Percentiles rank a stretch among this genome's conserved stretches.
Conservation (phyloP, 148 eudicot species). For the Rhododendron ovatum region DNA sequence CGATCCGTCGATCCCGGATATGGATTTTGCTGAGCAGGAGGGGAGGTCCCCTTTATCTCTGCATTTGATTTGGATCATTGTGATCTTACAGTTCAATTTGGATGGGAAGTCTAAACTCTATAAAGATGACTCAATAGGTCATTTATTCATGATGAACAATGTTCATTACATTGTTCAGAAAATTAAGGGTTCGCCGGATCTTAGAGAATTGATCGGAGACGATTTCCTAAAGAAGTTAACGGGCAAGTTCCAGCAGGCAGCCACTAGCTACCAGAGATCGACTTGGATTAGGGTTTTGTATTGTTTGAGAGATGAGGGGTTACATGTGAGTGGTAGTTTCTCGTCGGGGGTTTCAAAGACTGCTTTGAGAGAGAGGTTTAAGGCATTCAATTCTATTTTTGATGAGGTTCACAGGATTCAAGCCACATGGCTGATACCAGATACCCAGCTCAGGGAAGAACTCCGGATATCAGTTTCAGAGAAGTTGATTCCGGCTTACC, state of each 20-base stretch:
- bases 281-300: slow-evolving; percentile 72
- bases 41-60: slow-evolving; percentile 53
- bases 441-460: slow-evolving; percentile 73
- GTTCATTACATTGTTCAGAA: slow-evolving; percentile 72
- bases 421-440: slow-evolving; percentile 64
- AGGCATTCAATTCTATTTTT: slow-evolving; percentile 69
- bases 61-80: slow-evolving; percentile 86
- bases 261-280: slow-evolving; percentile 56
- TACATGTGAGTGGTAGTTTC: slow-evolving; percentile 72
- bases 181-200: slow-evolving; percentile 61
- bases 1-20: slow-evolving; percentile 36
- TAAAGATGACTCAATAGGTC: slow-evolving; percentile 53
- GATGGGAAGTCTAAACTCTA: slow-evolving; percentile 65
- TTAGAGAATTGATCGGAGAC: slow-evolving; percentile 73
- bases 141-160: slow-evolving; percentile 86
- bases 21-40: slow-evolving; percentile 58
- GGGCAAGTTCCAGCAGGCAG: slow-evolving; percentile 51
- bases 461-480: slow-evolving; percentile 72
- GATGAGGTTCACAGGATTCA: slow-evolving; percentile 86
- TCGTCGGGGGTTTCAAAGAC: slow-evolving; percentile 59
- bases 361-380: slow-evolving; percentile 76
- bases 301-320: slow-evolving; percentile 84
- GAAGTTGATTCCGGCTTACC: slow-evolving; percentile 73
- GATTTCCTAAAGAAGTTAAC: slow-evolving; percentile 56
- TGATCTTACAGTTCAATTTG: slow-evolving; percentile 56